phyloP scores from a whole-genome alignment of 2,329 filamentous ascomycete genomes.

The Triangularia verruculosa region DNA sequence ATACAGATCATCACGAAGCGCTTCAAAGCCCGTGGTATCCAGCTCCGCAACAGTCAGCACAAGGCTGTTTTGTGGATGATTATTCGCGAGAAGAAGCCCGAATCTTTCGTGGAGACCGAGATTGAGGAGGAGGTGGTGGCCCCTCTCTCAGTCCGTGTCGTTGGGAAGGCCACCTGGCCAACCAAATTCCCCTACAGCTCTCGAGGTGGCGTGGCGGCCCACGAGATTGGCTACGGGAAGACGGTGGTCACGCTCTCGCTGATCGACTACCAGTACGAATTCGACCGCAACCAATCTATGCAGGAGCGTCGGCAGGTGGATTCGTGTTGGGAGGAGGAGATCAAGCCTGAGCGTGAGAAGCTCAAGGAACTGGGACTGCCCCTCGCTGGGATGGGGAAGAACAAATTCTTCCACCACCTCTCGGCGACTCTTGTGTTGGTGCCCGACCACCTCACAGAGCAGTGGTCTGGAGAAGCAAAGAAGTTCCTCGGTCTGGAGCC shows the following conservation, averaged over 20 bases:
- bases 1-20: neutral
- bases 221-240: conserved; percentile 46
- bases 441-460: conserved; percentile 39
- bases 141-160: conserved; percentile 34
- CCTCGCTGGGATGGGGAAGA: neutral
- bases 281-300: conserved; percentile 27
- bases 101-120: conserved; percentile 37
- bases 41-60: conserved; percentile 25
- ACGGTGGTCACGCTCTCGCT: conserved; percentile 41
- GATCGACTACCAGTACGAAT: conserved; percentile 30
- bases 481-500: conserved; percentile 33
- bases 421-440: conserved; percentile 40
- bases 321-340: conserved; percentile 5
- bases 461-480: conserved; percentile 37
- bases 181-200: conserved; percentile 25
- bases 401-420: conserved; percentile 29
- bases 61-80: conserved; percentile 35
- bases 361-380: neutral
- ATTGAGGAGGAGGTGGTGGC: conserved; percentile 38
- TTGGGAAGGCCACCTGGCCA: conserved; percentile 31
- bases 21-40: neutral
- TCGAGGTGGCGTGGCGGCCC: conserved; percentile 41
- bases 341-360: neutral
- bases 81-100: conserved; percentile 23
- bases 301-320: conserved; percentile 22